These are phyloP conservation scores for Fistulifera solaris DNA, from an alignment of 108 stramenopile genomes.

Conservation along the genomic window DNA sequence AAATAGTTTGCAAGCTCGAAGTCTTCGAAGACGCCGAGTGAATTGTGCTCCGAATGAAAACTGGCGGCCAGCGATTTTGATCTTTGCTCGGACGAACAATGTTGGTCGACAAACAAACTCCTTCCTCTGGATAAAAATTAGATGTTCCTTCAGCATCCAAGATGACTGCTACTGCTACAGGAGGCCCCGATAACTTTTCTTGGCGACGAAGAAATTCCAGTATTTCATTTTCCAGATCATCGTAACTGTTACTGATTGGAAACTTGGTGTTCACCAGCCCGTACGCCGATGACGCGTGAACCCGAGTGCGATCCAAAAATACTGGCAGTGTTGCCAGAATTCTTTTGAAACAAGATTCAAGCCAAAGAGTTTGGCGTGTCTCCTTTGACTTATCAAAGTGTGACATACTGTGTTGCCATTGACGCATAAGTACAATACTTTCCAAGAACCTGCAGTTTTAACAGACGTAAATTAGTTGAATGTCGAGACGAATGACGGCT, in stretches of 20 bases:
- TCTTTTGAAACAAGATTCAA: neutral
- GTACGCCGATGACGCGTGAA: neutral
- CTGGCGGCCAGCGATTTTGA: neutral
- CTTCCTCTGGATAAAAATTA: conserved; percentile 1
- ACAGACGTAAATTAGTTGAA: neutral
- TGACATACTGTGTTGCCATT: neutral
- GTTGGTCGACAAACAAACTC: neutral
- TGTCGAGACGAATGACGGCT: conserved; percentile 8
- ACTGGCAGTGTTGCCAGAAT: conserved; percentile 1
- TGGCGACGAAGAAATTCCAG: conserved; percentile 3
- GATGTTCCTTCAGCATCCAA: conserved; percentile 1
- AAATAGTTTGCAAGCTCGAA: neutral
- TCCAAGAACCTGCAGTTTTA: neutral
- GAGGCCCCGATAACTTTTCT: conserved; percentile 4
- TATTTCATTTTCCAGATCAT: neutral
- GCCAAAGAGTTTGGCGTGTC: neutral
- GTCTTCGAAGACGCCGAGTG: conserved; percentile 1
- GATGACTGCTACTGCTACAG: conserved; percentile 1
- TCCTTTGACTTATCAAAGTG: neutral
- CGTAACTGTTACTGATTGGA: neutral
- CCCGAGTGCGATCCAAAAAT: conserved; percentile 2
- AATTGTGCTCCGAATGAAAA: neutral
- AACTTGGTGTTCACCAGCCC: neutral
- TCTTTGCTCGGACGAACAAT: neutral
- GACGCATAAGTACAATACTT: neutral